phyloP scores from a whole-genome alignment of 805 yeast species.

The Nakazawaea pomicola region DNA sequence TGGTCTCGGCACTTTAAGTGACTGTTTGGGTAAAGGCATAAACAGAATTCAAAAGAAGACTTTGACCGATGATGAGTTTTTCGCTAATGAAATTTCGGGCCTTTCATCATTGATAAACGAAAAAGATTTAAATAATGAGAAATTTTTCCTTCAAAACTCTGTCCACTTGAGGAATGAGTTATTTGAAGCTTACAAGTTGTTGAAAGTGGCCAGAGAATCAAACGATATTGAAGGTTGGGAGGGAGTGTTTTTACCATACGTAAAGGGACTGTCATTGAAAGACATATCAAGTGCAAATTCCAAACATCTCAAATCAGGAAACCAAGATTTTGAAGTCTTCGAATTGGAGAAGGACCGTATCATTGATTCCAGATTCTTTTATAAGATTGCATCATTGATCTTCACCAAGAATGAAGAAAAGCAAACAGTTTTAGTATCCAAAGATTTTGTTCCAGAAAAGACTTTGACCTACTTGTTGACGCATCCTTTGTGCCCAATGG shows the following conservation, averaged over 20 bases:
- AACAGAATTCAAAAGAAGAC: constrained; percentile 14
- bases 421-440: constrained; percentile 19
- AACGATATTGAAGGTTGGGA: constrained; percentile 25
- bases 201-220: constrained; percentile 19
- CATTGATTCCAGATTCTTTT: constrained; percentile 55
- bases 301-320: constrained; percentile 15
- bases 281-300: constrained; percentile 19
- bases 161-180: constrained; percentile 19
- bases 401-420: constrained; percentile 24
- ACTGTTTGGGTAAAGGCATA: constrained; percentile 64
- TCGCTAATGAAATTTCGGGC: constrained; percentile 20
- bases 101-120: constrained; percentile 19
- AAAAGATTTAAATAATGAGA: constrained; percentile 19
- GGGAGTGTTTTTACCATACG: constrained; percentile 23
- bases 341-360: constrained; percentile 64
- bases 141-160: constrained; percentile 21
- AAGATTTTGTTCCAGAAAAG: constrained; percentile 44
- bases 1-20: constrained; percentile 64
- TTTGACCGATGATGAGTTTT: constrained; percentile 15
- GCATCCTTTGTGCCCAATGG: constrained; percentile 78
- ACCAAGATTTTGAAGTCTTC: constrained; percentile 36
- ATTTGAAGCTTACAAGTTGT: constrained; percentile 22
- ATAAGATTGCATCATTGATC: constrained; percentile 37
- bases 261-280: constrained; percentile 24
- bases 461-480: constrained; percentile 72